Evolutionary conservation across 805 yeast species (phyloP).

Genomic region (Spencermartinsiella europaea): DNA sequence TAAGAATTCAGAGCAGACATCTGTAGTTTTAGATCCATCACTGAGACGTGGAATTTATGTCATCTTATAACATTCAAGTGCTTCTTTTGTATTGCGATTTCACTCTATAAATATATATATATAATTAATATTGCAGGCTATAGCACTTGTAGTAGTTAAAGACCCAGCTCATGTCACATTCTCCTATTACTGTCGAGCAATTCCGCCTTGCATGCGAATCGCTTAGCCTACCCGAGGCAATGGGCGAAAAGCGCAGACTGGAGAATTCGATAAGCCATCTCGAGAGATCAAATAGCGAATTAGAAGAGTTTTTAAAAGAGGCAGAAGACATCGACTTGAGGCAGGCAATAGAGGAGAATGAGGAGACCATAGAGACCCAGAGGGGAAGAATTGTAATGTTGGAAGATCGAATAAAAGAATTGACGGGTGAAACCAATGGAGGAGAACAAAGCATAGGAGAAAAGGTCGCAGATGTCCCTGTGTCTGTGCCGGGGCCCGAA

Average conservation of each 20-base stretch:
- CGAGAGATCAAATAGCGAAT: slow-evolving; percentile 26
- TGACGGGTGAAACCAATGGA: neutral
- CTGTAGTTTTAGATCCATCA: too few species aligned
- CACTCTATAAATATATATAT: too few species aligned
- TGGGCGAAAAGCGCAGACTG: slow-evolving; percentile 23
- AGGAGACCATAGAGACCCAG: slow-evolving; percentile 8
- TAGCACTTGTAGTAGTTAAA: too few species aligned
- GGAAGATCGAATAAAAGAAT: slow-evolving; percentile 5
- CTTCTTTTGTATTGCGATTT: too few species aligned
- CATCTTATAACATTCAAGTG: too few species aligned
- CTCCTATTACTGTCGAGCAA: slow-evolving; percentile 9
- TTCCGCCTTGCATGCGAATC: slow-evolving; percentile 17
- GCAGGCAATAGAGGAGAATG: slow-evolving; percentile 10
- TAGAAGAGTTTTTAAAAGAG: slow-evolving; percentile 19
- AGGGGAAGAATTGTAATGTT: slow-evolving; percentile 3
- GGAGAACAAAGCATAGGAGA: too few species aligned
- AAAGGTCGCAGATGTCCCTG: too few species aligned
- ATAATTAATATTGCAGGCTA: too few species aligned
- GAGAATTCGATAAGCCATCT: slow-evolving; percentile 28
- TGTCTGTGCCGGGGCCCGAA: too few species aligned
- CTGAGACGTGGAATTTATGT: too few species aligned
- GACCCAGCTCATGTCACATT: too few species aligned
- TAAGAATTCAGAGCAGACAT: too few species aligned
- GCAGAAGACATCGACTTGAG: slow-evolving; percentile 5
- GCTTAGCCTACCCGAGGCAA: slow-evolving; percentile 9